A percentile compares a stretch with the other conserved stretches of the same genome.
Conservation (phyloP, 306 rosid species). For the Luffa acutangula region DNA sequence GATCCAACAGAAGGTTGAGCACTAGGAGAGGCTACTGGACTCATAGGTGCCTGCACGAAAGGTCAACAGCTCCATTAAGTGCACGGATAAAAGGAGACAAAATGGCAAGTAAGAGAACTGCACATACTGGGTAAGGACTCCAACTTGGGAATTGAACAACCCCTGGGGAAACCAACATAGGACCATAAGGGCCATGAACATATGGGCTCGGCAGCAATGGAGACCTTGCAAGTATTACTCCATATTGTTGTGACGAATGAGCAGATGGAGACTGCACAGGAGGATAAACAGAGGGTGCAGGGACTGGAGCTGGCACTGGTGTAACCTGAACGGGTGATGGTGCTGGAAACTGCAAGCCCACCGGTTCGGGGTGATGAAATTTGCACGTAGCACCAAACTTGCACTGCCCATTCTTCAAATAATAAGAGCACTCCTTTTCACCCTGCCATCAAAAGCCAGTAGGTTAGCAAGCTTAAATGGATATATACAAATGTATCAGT, state of each 20-base stretch:
- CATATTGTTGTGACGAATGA: constrained; percentile 66
- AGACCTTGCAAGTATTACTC: constrained; percentile 73
- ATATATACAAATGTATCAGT: background rate
- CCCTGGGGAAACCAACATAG: constrained; percentile 63
- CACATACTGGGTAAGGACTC: constrained; percentile 72
- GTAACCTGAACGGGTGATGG: constrained; percentile 51
- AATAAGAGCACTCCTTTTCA: constrained; percentile 93
- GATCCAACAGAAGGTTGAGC: constrained; percentile 46
- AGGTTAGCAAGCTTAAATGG: background rate
- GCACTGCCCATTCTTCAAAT: constrained; percentile 90
- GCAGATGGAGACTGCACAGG: constrained; percentile 64
- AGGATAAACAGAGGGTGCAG: constrained; percentile 45
- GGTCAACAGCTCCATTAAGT: constrained; percentile 21
- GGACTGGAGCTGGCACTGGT: constrained; percentile 37
- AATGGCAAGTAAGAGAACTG: constrained; percentile 15
- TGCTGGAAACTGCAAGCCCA: constrained; percentile 42
- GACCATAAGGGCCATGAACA: constrained; percentile 72
- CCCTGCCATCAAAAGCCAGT: constrained; percentile 43
- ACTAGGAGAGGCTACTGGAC: constrained; percentile 57
- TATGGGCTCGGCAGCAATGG: constrained; percentile 62
- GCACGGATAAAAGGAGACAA: constrained; percentile 11
- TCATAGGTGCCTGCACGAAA: constrained; percentile 52
- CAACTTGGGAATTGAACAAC: constrained; percentile 69
- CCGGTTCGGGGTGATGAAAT: constrained; percentile 88
- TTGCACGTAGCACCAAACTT: constrained; percentile 89